Evolutionary conservation across 2,329 filamentous ascomycete species (phyloP), one percentile per base, ranked within the genome.

Genomic region (Ophiostoma perfectum): DNA sequence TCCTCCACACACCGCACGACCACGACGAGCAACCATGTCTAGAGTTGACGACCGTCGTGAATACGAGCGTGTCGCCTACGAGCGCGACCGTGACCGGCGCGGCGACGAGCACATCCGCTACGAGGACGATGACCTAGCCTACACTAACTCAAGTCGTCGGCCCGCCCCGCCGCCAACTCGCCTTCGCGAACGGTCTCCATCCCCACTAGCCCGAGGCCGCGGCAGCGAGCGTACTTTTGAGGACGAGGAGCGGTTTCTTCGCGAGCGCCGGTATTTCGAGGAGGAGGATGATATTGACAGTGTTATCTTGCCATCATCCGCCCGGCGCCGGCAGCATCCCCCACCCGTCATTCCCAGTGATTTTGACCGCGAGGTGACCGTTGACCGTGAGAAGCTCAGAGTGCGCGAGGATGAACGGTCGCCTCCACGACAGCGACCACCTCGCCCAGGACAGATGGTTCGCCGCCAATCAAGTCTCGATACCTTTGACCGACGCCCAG

Each of bases 391-490:
- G 8, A 38, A 27, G 1, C 18, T 42, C 3, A n/a, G 65, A 39
- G 41, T 49, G 41, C 42, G 41, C 49, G n/a, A 11, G 18, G 42
- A 49, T 14, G 66, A 64, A 3, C 62, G 39, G 41, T 38, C 18
- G 36, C 45, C 45, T n/a, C 64, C 58, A 47, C 64, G 55, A 4
- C 83, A 85, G 9, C 84, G 81, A 64, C 81, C 86, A 66, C 82
- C 84, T 45, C 84, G 90, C 63, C 81, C 86, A 66, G 82, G 84
- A 44, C 84, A 90, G 42, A 83, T 93, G 71, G 75, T 95, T 66
- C 86, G 93, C 69, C 87, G 93, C 60, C 93, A 96, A 77, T 96
- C 92, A 14, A 96, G 92, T 66, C 83, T 97, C 52, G 93, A 97
- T 77, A 96, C 91, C 0, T 97, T 92, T 75, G 93, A 97, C 78